Conservation (phyloP, 2,329 filamentous ascomycete species). For the Xylariales sp. region DNA sequence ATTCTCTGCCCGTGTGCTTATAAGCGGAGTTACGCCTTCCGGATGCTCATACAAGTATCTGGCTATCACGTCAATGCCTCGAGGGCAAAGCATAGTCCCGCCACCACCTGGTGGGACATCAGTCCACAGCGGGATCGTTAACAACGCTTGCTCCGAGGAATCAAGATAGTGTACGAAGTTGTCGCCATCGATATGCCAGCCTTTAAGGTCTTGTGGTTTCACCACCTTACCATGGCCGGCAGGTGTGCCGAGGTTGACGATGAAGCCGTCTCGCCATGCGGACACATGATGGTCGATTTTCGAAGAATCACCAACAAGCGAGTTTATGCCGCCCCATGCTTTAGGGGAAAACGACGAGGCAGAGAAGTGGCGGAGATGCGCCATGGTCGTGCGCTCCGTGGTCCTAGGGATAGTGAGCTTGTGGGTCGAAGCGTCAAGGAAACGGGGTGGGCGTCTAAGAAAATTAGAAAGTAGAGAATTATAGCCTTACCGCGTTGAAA, state of each 20-base stretch:
- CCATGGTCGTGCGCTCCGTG: conserved; percentile 59
- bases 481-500: no score
- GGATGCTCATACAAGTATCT: conserved; percentile 56
- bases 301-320: conserved; percentile 60
- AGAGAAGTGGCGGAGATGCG: conserved; percentile 49
- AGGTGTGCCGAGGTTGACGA: conserved; percentile 62
- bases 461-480: no score
- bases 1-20: conserved; percentile 50
- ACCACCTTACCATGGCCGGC: conserved; percentile 38
- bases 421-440: no score
- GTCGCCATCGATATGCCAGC: conserved; percentile 68
- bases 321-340: conserved; percentile 62
- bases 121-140: conserved; percentile 64
- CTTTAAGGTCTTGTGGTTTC: conserved; percentile 46
- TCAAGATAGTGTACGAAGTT: conserved; percentile 71
- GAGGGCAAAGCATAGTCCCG: conserved; percentile 60
- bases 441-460: no score
- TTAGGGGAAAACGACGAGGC: conserved; percentile 55
- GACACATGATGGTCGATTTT: conserved; percentile 41
- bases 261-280: conserved; percentile 60
- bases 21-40: conserved; percentile 59
- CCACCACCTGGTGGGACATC: conserved; percentile 58
- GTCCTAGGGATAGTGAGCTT: conserved; percentile 63
- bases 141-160: conserved; percentile 61
- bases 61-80: conserved; percentile 53